A percentile compares a stretch with the other conserved stretches of the same genome.
These are phyloP conservation scores for Petunia hybrid DNA, from an alignment of 305 asterid genomes.

Conservation along the genomic window DNA sequence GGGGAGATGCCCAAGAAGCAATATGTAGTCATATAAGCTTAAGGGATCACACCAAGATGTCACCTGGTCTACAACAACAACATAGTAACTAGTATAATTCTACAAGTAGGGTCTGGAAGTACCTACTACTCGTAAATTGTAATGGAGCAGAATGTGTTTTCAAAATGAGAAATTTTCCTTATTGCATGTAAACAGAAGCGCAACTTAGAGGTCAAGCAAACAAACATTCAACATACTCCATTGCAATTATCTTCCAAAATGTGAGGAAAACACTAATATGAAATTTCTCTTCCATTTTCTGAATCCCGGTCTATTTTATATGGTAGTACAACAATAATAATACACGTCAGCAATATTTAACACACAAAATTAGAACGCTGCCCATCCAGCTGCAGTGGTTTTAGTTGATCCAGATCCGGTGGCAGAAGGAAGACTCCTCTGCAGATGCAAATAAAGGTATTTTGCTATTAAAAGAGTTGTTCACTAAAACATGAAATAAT, in stretches of 20 bases:
- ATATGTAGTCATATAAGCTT: no score
- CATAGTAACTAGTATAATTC: no score
- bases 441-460: conserved; percentile 47
- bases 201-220: conserved; percentile 21
- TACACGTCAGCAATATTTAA: conserved; percentile 36
- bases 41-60: no score
- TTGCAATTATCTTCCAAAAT: conserved; percentile 33
- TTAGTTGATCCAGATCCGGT: conserved; percentile 68
- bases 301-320: conserved; percentile 25
- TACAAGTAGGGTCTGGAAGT: no score
- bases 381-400: conserved; percentile 94
- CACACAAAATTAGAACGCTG: conserved; percentile 67
- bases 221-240: conserved; percentile 30
- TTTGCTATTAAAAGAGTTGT: conserved; percentile 2
- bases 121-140: no score
- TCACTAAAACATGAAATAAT: conserved; percentile 3
- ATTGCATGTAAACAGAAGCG: conserved; percentile 21
- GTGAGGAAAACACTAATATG: conserved; percentile 10
- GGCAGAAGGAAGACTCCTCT: conserved; percentile 81
- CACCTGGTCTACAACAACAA: no score
- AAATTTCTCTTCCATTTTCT: conserved; percentile 24
- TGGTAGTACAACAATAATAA: conserved; percentile 45
- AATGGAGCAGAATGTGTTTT: no score
- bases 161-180: neutral
- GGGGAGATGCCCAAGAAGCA: no score